phyloP scores from a whole-genome alignment of 2,329 filamentous ascomycete genomes.

The Fusarium sp. region DNA sequence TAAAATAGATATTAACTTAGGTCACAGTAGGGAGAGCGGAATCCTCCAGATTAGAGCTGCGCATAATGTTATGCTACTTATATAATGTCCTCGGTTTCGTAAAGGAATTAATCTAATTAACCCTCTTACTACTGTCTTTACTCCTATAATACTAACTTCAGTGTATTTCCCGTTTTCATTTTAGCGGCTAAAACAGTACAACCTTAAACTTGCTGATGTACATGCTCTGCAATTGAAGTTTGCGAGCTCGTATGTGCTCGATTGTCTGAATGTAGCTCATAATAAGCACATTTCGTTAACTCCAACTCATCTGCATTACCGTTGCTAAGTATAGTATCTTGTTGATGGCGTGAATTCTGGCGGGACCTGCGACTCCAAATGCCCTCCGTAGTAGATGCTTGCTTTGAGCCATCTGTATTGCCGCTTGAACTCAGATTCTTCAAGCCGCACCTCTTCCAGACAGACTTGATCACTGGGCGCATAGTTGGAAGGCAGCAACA shows the following conservation, averaged over 20 bases:
- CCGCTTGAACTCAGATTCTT: background rate
- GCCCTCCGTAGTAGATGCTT: background rate
- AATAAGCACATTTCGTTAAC: background rate
- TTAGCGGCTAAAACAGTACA: background rate
- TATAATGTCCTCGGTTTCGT: no score
- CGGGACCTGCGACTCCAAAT: background rate
- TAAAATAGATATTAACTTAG: no score
- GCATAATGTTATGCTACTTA: no score
- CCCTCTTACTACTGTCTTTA: no score
- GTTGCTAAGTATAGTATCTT: background rate
- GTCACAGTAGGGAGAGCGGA: no score
- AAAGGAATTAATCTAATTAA: no score
- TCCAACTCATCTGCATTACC: background rate
- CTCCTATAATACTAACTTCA: no score
- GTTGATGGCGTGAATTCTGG: background rate
- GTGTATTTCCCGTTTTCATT: no score
- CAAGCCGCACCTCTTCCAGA: background rate
- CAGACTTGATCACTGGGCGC: background rate
- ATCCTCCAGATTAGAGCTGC: no score
- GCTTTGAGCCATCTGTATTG: background rate
- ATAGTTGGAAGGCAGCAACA: conserved; percentile 2
- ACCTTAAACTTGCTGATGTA: background rate
- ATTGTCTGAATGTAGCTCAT: background rate
- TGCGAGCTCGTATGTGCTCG: background rate
- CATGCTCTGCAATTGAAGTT: background rate